Evolutionary conservation across 495 filamentous ascomycete species (phyloP), one percentile per base, ranked within the genome.

Genomic region (Penicillium macrosclerotiorum): DNA sequence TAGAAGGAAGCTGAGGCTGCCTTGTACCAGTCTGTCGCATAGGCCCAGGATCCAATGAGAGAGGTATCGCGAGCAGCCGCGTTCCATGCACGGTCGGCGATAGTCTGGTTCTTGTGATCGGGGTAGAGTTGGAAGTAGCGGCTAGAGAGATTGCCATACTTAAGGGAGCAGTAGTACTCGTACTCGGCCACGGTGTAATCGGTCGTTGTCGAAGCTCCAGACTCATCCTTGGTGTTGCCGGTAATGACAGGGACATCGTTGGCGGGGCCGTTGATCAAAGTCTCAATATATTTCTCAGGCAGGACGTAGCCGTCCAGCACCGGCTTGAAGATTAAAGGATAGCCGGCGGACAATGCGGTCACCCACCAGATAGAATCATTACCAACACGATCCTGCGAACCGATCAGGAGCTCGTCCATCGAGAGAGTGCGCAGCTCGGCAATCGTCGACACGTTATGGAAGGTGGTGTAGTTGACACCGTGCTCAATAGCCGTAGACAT

Each of bases 161-260:
- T 59, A 13, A 56, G 51, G 4, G 29, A 23, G 22, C 52, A 49
- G 53, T 59, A 57, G 37, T 37, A 31, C 29, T 48, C 22, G 44
- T 65, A 65, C 32, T 62, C 52, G 7, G 31, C 37, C 1, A 55
- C 37, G 8, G 59, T 60, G 45, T 62, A 62, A 41, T 55, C 36
- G 30, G 52, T 59, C 2, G 18, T 24, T 7, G 46, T 37, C 2
- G 58, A 47, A 13, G 62, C 62, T 14, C 62, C 62, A 18, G 47
- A 56, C 25, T 65, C 62, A 13, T 65, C 62, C 25, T 60, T 65
- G 25, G 51, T 59, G 51, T 65, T 65, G 22, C 59, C 59, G 1
- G 62, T 62, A 30, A 65, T 58, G 13, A 65, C 44, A 32, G 62
- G 62, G 72, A 76, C 29, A 63, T 78, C 24, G 44, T 65, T 47